Conservation (phyloP, 371 early-diverging fungal genomes). For the Circinella minor region DNA sequence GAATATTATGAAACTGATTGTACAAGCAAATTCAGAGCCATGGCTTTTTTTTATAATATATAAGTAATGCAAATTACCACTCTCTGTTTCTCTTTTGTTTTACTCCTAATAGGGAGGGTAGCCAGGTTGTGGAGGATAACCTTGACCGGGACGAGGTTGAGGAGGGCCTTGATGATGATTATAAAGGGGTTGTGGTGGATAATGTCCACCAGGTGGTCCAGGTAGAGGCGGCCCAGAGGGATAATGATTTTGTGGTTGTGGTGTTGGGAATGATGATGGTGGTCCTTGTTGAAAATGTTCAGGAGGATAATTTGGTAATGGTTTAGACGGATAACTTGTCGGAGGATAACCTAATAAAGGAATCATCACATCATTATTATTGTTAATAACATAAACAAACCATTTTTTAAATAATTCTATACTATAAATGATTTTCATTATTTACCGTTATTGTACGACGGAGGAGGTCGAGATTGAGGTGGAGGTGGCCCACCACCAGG, state of each 20-base stretch:
- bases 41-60: background rate
- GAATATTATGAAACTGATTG: too few relatives aligned
- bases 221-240: slow-evolving; percentile 14
- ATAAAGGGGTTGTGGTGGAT: slow-evolving; percentile 19
- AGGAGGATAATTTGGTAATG: slow-evolving; percentile 16
- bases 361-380: background rate
- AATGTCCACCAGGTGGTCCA: slow-evolving; percentile 15
- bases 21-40: too few relatives aligned
- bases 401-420: too few relatives aligned
- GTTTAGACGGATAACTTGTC: slow-evolving; percentile 13
- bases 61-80: too few relatives aligned
- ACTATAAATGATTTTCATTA: too few relatives aligned
- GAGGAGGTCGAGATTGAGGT: slow-evolving; percentile 6
- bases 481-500: slow-evolving; percentile 11
- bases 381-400: too few relatives aligned
- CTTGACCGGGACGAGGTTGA: slow-evolving; percentile 12
- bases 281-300: slow-evolving; percentile 11
- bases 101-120: slow-evolving; percentile 22
- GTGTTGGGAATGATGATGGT: slow-evolving; percentile 12
- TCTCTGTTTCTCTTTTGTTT: too few relatives aligned
- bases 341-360: slow-evolving; percentile 20
- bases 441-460: slow-evolving; percentile 9
- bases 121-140: slow-evolving; percentile 23
- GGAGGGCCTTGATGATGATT: slow-evolving; percentile 19
- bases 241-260: slow-evolving; percentile 14